phyloP scores from a whole-genome alignment of 768 basidiomycete genomes.

The Tubosaeta sp. region DNA sequence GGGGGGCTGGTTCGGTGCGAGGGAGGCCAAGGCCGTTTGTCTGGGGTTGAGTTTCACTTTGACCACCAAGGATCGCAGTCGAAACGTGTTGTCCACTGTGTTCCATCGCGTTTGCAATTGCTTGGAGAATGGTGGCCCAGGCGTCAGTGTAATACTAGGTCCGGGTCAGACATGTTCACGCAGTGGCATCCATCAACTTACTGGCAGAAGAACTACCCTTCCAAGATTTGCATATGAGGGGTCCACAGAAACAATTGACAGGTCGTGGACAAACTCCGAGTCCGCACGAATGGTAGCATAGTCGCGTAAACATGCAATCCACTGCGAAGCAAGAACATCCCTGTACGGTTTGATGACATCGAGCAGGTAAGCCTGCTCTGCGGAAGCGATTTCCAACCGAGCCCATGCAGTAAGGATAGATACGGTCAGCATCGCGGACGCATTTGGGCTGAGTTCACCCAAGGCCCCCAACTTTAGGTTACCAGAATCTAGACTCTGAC shows the following conservation, averaged over 20 bases:
- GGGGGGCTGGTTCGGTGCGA: conserved; percentile 61
- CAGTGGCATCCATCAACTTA: conserved; percentile 36
- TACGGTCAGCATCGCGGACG: conserved; percentile 90
- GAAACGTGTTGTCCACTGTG: conserved; percentile 60
- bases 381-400: conserved; percentile 76
- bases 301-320: conserved; percentile 86
- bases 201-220: conserved; percentile 86
- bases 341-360: conserved; percentile 82
- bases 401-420: conserved; percentile 96
- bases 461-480: conserved; percentile 84
- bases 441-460: conserved; percentile 86
- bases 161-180: neutral
- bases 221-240: conserved; percentile 84
- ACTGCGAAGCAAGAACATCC: conserved; percentile 68
- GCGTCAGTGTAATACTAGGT: conserved; percentile 80
- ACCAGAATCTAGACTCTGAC: conserved; percentile 58
- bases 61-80: conserved; percentile 83
- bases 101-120: conserved; percentile 78
- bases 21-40: conserved; percentile 20
- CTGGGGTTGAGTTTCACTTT: conserved; percentile 22
- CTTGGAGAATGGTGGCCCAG: conserved; percentile 81
- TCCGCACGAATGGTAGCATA: conserved; percentile 89
- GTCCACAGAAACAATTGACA: conserved; percentile 71
- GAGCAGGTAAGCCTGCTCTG: conserved; percentile 67
- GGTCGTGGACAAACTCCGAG: conserved; percentile 78